A percentile compares a stretch with the other conserved stretches of the same genome.
These are phyloP conservation scores for Penstemon newberryi DNA, from an alignment of 257 asterid species.

Conservation along the genomic window DNA sequence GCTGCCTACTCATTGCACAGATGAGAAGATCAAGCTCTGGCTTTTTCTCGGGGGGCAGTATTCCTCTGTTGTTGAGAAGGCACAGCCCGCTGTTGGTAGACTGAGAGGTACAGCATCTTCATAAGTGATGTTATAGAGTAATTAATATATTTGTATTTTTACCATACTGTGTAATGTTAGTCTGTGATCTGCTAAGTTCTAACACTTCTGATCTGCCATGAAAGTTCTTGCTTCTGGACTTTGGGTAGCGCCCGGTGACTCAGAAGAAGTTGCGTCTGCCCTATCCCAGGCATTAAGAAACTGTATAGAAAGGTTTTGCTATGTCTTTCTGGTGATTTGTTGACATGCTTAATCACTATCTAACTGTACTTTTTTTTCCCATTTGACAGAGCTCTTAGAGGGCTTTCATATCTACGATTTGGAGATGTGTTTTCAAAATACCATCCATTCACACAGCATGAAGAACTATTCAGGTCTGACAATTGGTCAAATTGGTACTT, in stretches of 20 bases:
- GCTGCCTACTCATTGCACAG: slow-evolving; percentile 43
- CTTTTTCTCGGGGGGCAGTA: slow-evolving; percentile 91
- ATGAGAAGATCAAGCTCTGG: slow-evolving; percentile 99
- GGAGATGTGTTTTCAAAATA: slow-evolving; percentile 90
- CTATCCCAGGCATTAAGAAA: slow-evolving; percentile 93
- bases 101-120: slow-evolving; percentile 65
- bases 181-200: background rate
- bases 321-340: slow-evolving; percentile 29
- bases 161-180: too few relatives aligned
- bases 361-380: slow-evolving; percentile 30
- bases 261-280: slow-evolving; percentile 96
- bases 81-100: slow-evolving; percentile 71
- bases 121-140: slow-evolving; percentile 15
- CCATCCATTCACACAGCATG: slow-evolving; percentile 77
- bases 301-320: slow-evolving; percentile 74
- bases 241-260: slow-evolving; percentile 99
- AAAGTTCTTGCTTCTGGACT: slow-evolving; percentile 92
- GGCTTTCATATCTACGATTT: slow-evolving; percentile 80
- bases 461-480: slow-evolving; percentile 80
- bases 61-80: slow-evolving; percentile 77
- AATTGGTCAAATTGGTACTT: background rate
- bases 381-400: slow-evolving; percentile 77
- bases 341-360: slow-evolving; percentile 28
- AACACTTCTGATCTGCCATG: slow-evolving; percentile 22
- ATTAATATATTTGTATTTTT: background rate